These are phyloP conservation scores for Cryphonectria naterciae DNA, from an alignment of 2,329 filamentous ascomycete species.

Conservation along the genomic window DNA sequence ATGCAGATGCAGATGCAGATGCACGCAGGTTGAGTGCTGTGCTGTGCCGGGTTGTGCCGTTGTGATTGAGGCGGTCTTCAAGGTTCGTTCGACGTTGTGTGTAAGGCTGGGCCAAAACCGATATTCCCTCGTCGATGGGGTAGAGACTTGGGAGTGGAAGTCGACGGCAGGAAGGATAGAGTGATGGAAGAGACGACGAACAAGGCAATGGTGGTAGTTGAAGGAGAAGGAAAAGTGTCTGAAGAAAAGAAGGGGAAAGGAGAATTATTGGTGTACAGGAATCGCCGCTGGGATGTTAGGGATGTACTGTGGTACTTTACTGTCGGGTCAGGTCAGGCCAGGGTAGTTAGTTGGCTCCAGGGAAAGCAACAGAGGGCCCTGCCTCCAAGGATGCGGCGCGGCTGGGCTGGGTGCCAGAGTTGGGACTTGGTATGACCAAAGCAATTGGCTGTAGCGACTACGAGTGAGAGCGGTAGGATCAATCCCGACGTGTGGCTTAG, in stretches of 20 bases:
- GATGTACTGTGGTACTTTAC: background rate
- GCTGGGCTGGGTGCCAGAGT: background rate
- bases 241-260: background rate
- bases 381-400: slow-evolving; percentile 2
- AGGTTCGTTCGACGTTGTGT: background rate
- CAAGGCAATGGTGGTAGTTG: background rate
- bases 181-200: background rate
- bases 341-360: background rate
- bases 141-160: background rate
- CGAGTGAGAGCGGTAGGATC: slow-evolving; percentile 1
- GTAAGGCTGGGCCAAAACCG: background rate
- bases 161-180: background rate
- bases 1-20: background rate
- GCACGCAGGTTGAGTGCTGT: background rate
- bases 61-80: background rate
- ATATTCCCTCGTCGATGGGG: background rate
- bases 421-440: background rate
- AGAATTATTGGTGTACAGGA: slow-evolving; percentile 3
- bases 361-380: no score
- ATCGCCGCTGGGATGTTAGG: background rate
- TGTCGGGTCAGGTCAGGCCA: background rate
- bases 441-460: background rate
- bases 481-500: background rate
- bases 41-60: background rate
- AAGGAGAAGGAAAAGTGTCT: slow-evolving; percentile 3